Evolutionary conservation across 768 basidiomycete genomes (phyloP).

Genomic region (Russula sp.): DNA sequence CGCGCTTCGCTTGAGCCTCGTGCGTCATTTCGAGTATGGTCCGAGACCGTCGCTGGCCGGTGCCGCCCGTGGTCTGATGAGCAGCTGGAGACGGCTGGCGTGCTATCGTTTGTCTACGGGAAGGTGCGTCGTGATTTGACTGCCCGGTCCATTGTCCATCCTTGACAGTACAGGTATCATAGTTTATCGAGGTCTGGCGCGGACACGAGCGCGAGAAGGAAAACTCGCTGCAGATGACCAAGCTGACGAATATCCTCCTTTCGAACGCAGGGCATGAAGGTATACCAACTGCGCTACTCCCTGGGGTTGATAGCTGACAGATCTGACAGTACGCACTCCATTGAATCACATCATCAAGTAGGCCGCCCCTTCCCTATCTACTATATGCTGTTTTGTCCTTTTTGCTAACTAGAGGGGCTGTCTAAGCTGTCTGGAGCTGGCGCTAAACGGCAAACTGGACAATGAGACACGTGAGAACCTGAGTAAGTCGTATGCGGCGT

Average conservation of each 20-base stretch:
- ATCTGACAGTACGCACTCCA: background rate
- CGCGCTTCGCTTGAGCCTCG: constrained; percentile 28
- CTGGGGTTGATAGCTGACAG: background rate
- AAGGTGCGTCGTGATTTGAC: constrained; percentile 36
- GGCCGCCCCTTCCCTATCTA: background rate
- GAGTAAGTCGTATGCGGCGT: background rate
- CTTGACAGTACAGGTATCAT: background rate
- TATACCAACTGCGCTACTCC: background rate
- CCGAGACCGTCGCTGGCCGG: constrained; percentile 61
- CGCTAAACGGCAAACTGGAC: background rate
- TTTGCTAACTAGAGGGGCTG: background rate
- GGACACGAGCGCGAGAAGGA: background rate
- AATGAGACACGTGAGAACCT: background rate
- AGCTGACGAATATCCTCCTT: background rate
- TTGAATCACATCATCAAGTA: background rate
- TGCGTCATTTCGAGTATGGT: constrained; percentile 76
- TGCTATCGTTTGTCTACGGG: constrained; percentile 71
- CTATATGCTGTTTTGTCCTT: background rate
- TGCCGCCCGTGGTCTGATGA: constrained; percentile 74
- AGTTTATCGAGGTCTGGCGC: background rate
- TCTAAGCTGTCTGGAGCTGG: background rate
- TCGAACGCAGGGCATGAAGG: background rate
- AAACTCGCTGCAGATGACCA: background rate
- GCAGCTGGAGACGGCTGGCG: constrained; percentile 74
- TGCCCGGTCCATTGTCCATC: background rate